Conservation (phyloP, 176 grass and related monocot genomes). For the bread wheat (Triticum aestivum) region IWGSC_CS_RefSeq_v2.1 NC_057800.1:75157045-75157544, state of each 20-base stretch:
- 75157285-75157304: slow-evolving; percentile 52
- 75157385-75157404: background rate
- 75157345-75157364: background rate
- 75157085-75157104: slow-evolving; percentile 96
- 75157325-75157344: background rate
- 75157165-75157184: background rate
- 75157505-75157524: slow-evolving; percentile 99
- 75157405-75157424: background rate
- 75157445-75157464: background rate
- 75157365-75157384: background rate
- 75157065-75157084: slow-evolving; percentile 90
- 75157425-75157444: slow-evolving; percentile 5
- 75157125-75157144: slow-evolving; percentile 52
- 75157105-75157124: slow-evolving; percentile 61
- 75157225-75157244: slow-evolving; percentile 90
- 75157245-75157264: slow-evolving; percentile 78
- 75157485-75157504: slow-evolving; percentile 96
- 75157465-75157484: slow-evolving; percentile 76
- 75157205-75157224: slow-evolving; percentile 72
- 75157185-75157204: slow-evolving; percentile 17
- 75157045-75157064: slow-evolving; percentile 73
- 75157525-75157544: slow-evolving; percentile 95
- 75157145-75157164: background rate
- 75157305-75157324: background rate
- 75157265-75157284: slow-evolving; percentile 99